Base-by-base conservation (phyloP, 192 early-diverging fungal species). In the Linnemannia exigua region DNA sequence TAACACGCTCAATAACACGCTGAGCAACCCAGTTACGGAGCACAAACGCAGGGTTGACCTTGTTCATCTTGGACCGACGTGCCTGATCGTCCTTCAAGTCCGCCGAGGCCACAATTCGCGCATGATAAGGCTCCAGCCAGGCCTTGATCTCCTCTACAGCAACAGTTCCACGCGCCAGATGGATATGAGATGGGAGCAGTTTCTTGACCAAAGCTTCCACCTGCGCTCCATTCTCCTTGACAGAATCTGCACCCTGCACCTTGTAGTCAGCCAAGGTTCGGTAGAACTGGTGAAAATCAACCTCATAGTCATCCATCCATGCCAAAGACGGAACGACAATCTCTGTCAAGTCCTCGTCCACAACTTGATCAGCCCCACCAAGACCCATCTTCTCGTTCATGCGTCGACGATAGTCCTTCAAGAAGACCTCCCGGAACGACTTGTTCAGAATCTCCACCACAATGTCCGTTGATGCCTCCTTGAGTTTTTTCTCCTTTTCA, bases 21-120 rank as follows among this genome's bases (percentile, higher is more conserved):
- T 95, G 91, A 5, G 95, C 92, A 41, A 96, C 92, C 92, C 94
- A 96, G 77, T 96, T 96, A 25, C 96, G 92, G 61, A 96, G 88
- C 12, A 95, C 91, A 88, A 94, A 96, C 51, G 88, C 89, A 11
- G 96, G 97, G 77, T 98, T 98, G 63, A 87, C 81, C 16, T 70
- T 54, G 51, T 92, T 85, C 96, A 98, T 97, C 25, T 82, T 67
- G n/a, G 46, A 67, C 37, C 76, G 75, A 22, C 95, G 85, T 16
- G 67, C 67, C 33, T 67, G 46, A 22, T 84, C 80, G 15, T 85
- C 48, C 44, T 54, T 73, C 15, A 74, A 31, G 14, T 74, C 83
- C 4, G 78, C 70, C 12, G 92, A 89, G 2, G 80, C 74, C 11
- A 90, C 54, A 35, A 95, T 67, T 9, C 95, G 91, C 11, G 88